These are phyloP conservation scores for Copromyces sp. DNA, from an alignment of 495 filamentous ascomycete species.

Conservation along the genomic window DNA sequence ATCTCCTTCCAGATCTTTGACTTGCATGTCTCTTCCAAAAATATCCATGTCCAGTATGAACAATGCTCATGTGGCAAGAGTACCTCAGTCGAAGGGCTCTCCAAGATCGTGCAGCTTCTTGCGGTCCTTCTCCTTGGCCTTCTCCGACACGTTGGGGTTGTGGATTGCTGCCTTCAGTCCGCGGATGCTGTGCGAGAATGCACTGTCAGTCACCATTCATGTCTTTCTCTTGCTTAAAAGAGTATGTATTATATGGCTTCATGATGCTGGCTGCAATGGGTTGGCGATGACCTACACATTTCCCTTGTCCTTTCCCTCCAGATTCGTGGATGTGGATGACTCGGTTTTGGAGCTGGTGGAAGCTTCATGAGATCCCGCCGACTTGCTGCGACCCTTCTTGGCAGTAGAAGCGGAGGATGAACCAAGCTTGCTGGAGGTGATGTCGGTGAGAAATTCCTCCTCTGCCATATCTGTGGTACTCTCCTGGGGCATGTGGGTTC, in stretches of 20 bases:
- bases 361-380: slow-evolving; percentile 5
- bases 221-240: neutral
- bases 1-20: neutral
- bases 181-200: slow-evolving; percentile 5
- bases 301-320: slow-evolving; percentile 11
- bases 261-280: neutral
- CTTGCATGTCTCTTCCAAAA: neutral
- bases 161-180: slow-evolving; percentile 14
- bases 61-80: neutral
- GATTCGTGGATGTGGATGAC: neutral
- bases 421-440: neutral
- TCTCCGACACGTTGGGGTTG: slow-evolving; percentile 15
- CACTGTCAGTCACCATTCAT: neutral
- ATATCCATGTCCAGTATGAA: neutral
- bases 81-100: slow-evolving; percentile 6
- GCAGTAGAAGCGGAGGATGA: neutral
- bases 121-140: slow-evolving; percentile 22
- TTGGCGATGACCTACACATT: slow-evolving; percentile 9
- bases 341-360: neutral
- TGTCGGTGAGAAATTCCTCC: neutral
- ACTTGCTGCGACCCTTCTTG: slow-evolving; percentile 9
- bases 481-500: neutral
- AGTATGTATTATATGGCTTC: neutral
- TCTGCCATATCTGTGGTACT: neutral
- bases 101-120: slow-evolving; percentile 20